Percentiles rank a stretch among this genome's conserved stretches.
Conservation (phyloP, 202 grass and related monocot species). For the Zoysia matrella region DNA sequence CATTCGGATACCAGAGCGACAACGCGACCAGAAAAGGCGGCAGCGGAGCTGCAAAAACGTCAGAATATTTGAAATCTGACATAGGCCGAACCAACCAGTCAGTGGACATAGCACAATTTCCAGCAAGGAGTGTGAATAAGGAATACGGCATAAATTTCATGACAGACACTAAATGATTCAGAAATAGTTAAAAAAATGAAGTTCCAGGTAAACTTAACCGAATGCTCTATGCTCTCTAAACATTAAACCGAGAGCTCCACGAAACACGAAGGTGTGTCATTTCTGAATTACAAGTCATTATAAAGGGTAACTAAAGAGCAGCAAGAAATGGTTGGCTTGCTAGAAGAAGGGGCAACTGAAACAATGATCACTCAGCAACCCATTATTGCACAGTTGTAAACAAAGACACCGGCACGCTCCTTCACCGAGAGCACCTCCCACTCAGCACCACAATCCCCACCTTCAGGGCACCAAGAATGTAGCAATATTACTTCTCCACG, state of each 20-base stretch:
- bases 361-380: slow-evolving; percentile 65
- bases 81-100: not conserved
- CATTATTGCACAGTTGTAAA: slow-evolving; percentile 92
- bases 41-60: not conserved
- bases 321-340: slow-evolving; percentile 39
- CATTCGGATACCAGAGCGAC: slow-evolving; percentile 7
- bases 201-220: slow-evolving; percentile 67
- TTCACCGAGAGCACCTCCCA: slow-evolving; percentile 80
- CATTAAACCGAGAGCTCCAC: slow-evolving; percentile 55
- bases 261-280: slow-evolving; percentile 45
- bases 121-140: slow-evolving; percentile 45
- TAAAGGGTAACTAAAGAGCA: slow-evolving; percentile 44
- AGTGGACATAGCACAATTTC: not conserved
- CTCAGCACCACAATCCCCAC: slow-evolving; percentile 47
- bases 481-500: slow-evolving; percentile 73
- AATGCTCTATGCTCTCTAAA: slow-evolving; percentile 63
- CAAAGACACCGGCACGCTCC: slow-evolving; percentile 70
- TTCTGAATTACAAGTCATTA: slow-evolving; percentile 64
- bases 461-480: slow-evolving; percentile 77
- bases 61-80: not conserved
- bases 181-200: slow-evolving; percentile 33
- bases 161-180: slow-evolving; percentile 40
- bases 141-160: slow-evolving; percentile 48
- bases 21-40: not conserved
- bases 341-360: slow-evolving; percentile 42